Evolutionary conservation across 176 grass and related monocot genomes (phyloP), one percentile per base, ranked within the genome.

Genomic region (Eragrostis curvula): DNA sequence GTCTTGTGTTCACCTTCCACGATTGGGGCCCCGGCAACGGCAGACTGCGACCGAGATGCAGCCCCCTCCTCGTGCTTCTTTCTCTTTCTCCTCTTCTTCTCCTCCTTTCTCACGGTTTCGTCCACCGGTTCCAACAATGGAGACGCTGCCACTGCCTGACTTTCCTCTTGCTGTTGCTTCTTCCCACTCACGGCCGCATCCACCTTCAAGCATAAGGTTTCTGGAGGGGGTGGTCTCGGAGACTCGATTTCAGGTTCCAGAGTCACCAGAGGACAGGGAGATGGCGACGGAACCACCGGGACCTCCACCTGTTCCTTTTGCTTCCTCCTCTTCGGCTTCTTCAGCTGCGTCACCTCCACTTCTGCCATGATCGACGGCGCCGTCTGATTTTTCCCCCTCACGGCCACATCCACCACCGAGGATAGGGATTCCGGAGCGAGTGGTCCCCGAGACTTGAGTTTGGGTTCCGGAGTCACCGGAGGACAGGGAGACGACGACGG

Each of bases 401-500:
- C 7, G 12, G n/a, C 5, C 27, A 9, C 32, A 36, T 36, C 53
- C 13, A 25, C 57, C 44, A 12, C 12, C 18, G 58, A 29, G 56
- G 60, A 14, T 78, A 64, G 59, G 75, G 43, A 49, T 78, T 78
- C 17, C 17, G 27, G 27, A 78, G 75, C 11, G 45, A 11, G 18
- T 3, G 27, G 44, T 28, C 14, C 11, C 3, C 12, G 29, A 5
- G 61, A 36, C 61, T 51, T 20, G 27, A 8, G 18, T 28, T 66
- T 51, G 77, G 61, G 47, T 16, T 66, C 45, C 20, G 77, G 28
- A 36, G 61, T 66, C 21, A 12, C 18, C 77, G 77, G 77, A 65
- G 61, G 44, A 39, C 4, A 45, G 49, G 66, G 67, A 59, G 50
- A 9, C 32, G 32, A 12, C 40, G 55, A 76, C 13, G 73, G 59